Evolutionary conservation across 495 filamentous ascomycete genomes (phyloP), one percentile per base, ranked within the genome.

Genomic region (Penicillium coffeae): DNA sequence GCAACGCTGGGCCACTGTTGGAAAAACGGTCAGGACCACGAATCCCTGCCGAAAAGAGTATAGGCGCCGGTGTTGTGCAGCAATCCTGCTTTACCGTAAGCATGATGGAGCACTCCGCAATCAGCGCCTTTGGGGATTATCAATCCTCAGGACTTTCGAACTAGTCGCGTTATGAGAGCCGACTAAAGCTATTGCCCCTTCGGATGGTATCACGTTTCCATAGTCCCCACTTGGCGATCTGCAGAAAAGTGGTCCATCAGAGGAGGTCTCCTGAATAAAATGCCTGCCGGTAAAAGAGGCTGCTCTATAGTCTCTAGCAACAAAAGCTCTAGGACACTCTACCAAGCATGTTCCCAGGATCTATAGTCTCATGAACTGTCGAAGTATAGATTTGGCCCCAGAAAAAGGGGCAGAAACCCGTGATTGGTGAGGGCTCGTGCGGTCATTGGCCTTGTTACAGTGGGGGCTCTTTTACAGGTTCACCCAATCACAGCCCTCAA

Each of bases 401-500:
- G 8, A 19, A 5, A 10, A 8, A 36, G 42, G 42, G 42, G 42
- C 42, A 45, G 42, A 45, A 45, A 45, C 32, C 42, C 6, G 12
- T 49, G 47, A 49, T 49, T 49, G 38, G 40, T 13, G 19, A 21
- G 32, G 19, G 21, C 21, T 35, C 27, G 42, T 45, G 42, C 42
- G 0, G 15, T 34, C 14, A 18, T 19, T 18, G 37, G 3, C 18
- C n/a, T n/a, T 35, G 8, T 35, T 2, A n/a, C 5, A 30, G 25
- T 30, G 25, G 25, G 25, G 25, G 25, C 25, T 30, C 25, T 30
- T 30, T 30, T 18, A 0, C 0, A 0, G 3, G 3, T 10, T 30
- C 25, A 10, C 10, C 52, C 52, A 55, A 55, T 55, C 22, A 42
- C 1, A 27, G 0, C 0, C 2, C 5, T 0, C 1, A 3, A 34